Base-by-base conservation (phyloP, 176 grass and related monocot species). In the Juncus effusus region DNA sequence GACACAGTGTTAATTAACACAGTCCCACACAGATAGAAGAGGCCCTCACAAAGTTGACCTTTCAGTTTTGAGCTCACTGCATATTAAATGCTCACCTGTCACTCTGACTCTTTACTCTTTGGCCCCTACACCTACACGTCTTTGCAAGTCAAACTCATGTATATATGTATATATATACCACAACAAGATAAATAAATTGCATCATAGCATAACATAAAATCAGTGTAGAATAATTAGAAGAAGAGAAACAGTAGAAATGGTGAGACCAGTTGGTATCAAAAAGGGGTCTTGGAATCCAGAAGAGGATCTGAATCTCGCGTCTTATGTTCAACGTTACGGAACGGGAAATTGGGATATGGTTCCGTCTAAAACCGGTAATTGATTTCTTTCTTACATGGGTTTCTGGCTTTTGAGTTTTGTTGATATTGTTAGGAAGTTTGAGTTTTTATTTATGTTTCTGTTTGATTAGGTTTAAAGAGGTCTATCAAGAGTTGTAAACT, bases 401-500 rank as follows among this genome's bases (percentile, higher is more conserved):
- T 28, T 28, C 19, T 28, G 19, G 19, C 19, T 28, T 28, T 28
- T 68, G 4, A 42, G 12, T 13, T 38, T 19, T 19, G 64, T 37
- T 68, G 45, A 11, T 38, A 8, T 3, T 38, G 14, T 4, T n/a
- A 14, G 19, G 54, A 68, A 37, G 50, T 12, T 68, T 50, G 38
- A 12, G 47, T 68, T 53, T 7, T 13, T 54, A 53, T 13, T 53
- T 13, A 28, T 52, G 42, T 7, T 13, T 13, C 13, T 28, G 19
- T 28, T 28, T 68, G 36, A 8, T 13, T 41, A 68, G 64, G 64
- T 68, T 68, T 68, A n/a, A 38, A n/a, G 47, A 68, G 64, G 47
- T 36, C 47, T 50, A 68, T 41, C 64, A 68, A 68, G 64, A 68
- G 64, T n/a, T 68, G 64, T 53, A 51, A 50, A 42, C 19, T 28